Conservation (phyloP, 306 rosid genomes). For the Trifolium fragiferum region DNA sequence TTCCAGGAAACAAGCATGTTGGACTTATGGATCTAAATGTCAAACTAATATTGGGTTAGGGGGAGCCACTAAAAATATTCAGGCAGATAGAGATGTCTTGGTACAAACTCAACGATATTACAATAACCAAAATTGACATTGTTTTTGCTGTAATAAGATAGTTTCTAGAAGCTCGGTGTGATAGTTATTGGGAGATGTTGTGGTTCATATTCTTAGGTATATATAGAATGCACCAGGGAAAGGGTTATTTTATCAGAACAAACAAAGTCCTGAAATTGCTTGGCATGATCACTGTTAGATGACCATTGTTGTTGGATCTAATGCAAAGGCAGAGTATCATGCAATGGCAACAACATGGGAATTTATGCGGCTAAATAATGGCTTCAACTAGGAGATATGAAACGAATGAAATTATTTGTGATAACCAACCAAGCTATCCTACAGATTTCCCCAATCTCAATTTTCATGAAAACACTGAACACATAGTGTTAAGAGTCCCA, state of each 20-base stretch:
- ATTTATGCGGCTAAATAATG: not conserved
- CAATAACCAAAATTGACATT: slow-evolving; percentile 9
- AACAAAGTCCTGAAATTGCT: not conserved
- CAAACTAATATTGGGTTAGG: not conserved
- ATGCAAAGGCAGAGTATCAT: not conserved
- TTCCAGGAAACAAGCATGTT: slow-evolving; percentile 1
- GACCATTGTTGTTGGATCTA: not conserved
- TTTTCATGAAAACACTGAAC: too few relatives aligned
- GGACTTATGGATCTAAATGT: slow-evolving; percentile 8
- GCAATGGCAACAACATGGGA: not conserved
- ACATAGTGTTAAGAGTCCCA: too few relatives aligned
- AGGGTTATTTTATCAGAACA: not conserved
- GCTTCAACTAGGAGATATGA: too few relatives aligned
- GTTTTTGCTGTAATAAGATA: not conserved
- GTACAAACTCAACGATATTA: not conserved
- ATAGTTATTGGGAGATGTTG: not conserved
- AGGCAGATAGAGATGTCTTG: not conserved
- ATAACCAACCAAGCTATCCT: too few relatives aligned
- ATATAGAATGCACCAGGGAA: not conserved
- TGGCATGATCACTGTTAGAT: not conserved
- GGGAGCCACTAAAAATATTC: not conserved
- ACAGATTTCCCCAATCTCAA: too few relatives aligned
- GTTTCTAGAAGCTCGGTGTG: not conserved
- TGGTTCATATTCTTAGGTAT: not conserved
- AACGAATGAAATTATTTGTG: too few relatives aligned